These are phyloP conservation scores for Cercis canadensis DNA, from an alignment of 306 rosid species.

Conservation along the genomic window DNA sequence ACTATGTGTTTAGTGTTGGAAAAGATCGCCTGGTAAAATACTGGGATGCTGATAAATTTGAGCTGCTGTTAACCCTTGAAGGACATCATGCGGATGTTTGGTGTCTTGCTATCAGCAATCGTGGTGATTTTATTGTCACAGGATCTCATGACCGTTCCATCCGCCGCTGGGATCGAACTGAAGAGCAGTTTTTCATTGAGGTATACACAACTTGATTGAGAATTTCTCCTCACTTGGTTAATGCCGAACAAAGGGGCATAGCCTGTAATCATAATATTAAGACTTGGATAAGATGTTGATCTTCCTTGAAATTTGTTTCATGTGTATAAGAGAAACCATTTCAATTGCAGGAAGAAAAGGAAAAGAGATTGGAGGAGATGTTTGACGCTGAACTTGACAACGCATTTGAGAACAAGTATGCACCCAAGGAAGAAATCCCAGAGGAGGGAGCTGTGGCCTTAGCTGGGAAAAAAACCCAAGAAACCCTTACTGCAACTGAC, in stretches of 20 bases:
- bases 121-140: slow-evolving; percentile 89
- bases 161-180: slow-evolving; percentile 99
- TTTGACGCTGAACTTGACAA: slow-evolving; percentile 78
- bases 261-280: slow-evolving; percentile 15
- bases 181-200: slow-evolving; percentile 96
- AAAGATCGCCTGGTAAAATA: slow-evolving; percentile 82
- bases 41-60: slow-evolving; percentile 99
- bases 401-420: slow-evolving; percentile 69
- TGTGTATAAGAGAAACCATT: slow-evolving; percentile 28
- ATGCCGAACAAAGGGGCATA: slow-evolving; percentile 15
- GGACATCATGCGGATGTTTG: slow-evolving; percentile 96
- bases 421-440: slow-evolving; percentile 78
- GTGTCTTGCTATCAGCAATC: slow-evolving; percentile 88
- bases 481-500: slow-evolving; percentile 91
- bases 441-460: slow-evolving; percentile 94
- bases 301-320: slow-evolving; percentile 24
- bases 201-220: slow-evolving; percentile 48
- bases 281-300: slow-evolving; percentile 5
- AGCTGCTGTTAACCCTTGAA: slow-evolving; percentile 87
- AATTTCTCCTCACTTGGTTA: slow-evolving; percentile 9
- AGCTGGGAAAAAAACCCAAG: slow-evolving; percentile 88
- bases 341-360: slow-evolving; percentile 93
- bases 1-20: slow-evolving; percentile 90
- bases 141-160: slow-evolving; percentile 97
- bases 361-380: slow-evolving; percentile 86